A percentile compares a stretch with the other conserved stretches of the same genome.
Conservation (phyloP, 2,329 filamentous ascomycete genomes). For the Hymenoscyphus salicellus region DNA sequence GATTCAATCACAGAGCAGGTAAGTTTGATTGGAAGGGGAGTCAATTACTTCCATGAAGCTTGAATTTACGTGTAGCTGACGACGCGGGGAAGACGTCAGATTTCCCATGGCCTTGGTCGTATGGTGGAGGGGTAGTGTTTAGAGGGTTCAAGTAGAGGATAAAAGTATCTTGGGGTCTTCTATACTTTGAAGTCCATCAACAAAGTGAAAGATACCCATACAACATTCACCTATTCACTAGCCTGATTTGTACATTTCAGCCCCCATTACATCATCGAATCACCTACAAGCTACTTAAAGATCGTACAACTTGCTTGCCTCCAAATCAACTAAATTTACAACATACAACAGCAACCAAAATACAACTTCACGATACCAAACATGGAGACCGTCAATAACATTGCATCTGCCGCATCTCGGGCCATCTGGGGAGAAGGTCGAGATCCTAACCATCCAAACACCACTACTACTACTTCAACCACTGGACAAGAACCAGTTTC, state of each 20-base stretch:
- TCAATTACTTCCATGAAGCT: neutral
- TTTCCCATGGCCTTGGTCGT: neutral
- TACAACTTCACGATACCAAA: neutral
- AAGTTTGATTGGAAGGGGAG: neutral
- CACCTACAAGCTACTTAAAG: neutral
- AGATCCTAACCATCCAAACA: constrained; percentile 23
- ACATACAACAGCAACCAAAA: neutral
- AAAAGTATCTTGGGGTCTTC: neutral
- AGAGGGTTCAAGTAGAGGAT: neutral
- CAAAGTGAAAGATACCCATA: neutral
- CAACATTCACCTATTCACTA: neutral
- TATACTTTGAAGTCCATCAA: neutral
- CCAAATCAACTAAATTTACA: neutral
- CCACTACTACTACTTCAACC: constrained; percentile 13
- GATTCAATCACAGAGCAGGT: neutral
- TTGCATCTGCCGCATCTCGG: constrained; percentile 45
- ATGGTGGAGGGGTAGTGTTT: neutral
- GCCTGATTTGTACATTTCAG: neutral
- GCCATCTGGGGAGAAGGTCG: constrained; percentile 42
- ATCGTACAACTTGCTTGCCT: neutral
- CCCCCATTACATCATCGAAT: constrained; percentile 1
- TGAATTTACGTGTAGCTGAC: neutral
- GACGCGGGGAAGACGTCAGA: neutral
- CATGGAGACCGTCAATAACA: constrained; percentile 63
- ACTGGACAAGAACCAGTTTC: constrained; percentile 65